Evolutionary conservation across 495 filamentous ascomycete species (phyloP), one percentile per base, ranked within the genome.

Genomic region (Chaetomium fimeti): DNA sequence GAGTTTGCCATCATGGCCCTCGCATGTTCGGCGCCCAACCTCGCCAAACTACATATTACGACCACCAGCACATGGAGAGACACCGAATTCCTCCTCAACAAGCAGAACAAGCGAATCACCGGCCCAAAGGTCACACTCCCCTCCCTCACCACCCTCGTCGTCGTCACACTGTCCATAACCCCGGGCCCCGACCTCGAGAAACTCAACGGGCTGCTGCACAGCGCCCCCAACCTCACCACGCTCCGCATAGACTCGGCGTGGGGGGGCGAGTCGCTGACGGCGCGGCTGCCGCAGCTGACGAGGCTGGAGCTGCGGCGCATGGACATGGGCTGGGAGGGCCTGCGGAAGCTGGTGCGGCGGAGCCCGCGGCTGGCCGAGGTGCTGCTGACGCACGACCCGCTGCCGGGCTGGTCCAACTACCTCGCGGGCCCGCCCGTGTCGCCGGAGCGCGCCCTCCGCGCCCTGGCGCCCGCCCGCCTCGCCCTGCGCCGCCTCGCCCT

Each of bases 81-180:
- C 51, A 54, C 51, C 51, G 1, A 28, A 12, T 54, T 29, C 27
- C 25, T 54, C 25, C 53, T 56, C 18, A 38, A 56, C 29, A 56
- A 56, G 29, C 1, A 27, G 22, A 27, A 51, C 29, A 3, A 9
- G 29, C 53, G 5, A 12, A 13, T 47, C 27, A 36, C 27, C 27
- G 16, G 53, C 2, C 32, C 29, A 2, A 56, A 40, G 18, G 24
- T 22, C 53, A 56, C 7, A 3, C 32, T 38, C 29, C 4, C n/a
- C 16, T 2, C 11, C 32, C 53, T 56, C 16, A 18, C 9, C 40
- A 43, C 40, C 15, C 40, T 36, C 32, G 7, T 32, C 7, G 29
- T 7, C 29, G 3, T 3, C 18, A 43, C 40, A n/a, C n/a, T n/a
- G n/a, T n/a, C n/a, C n/a, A n/a, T n/a, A n/a, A n/a, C n/a, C n/a